Base-by-base conservation (phyloP, 208 protist genomes). In the Acanthamoeba triangularis region DNA sequence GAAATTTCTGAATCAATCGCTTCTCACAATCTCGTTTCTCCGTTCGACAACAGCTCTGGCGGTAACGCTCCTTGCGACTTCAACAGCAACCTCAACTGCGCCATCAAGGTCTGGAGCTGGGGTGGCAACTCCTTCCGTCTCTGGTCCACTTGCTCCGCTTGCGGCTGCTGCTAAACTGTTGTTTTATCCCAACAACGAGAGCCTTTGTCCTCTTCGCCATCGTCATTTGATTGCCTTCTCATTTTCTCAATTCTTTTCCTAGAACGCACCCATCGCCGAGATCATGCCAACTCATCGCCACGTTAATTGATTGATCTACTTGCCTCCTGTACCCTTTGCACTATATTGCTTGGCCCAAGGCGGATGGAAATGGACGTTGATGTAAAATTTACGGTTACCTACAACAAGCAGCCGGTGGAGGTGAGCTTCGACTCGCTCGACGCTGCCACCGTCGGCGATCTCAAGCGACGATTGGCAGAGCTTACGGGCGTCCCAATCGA, bases 51-150 rank as follows among this genome's bases (percentile, higher is more conserved):
- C 33, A 80, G 72, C 72, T 80, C 72, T 80, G 72, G 72, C 37
- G 72, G 72, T 6, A 80, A 80, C 72, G 72, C 72, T 80, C 72
- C 72, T 7, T 80, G 72, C 72, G 72, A 80, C 72, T 80, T 80
- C 72, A 47, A 47, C 72, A 87, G n/a, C 54, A 95, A 95, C 65
- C 80, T 95, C 88, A 85, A 85, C 54, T 95, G 93, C 93, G 93
- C 93, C 88, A 93, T 91, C 56, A 49, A 95, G 33, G 93, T 95
- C 91, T 95, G 74, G 85, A 5, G 20, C 33, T 95, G 93, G 93
- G 93, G 93, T 44, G 93, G 93, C 65, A 35, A 95, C 35, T 65
- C 90, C 37, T 95, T 80, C 72, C 72, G 72, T 44, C 72, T 80
- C 25, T 80, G 72, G 72, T 80, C 72, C 16, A 80, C 72, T 30